Evolutionary conservation across 2,329 filamentous ascomycete species (phyloP).

Genomic region (Fusarium luffae): DNA sequence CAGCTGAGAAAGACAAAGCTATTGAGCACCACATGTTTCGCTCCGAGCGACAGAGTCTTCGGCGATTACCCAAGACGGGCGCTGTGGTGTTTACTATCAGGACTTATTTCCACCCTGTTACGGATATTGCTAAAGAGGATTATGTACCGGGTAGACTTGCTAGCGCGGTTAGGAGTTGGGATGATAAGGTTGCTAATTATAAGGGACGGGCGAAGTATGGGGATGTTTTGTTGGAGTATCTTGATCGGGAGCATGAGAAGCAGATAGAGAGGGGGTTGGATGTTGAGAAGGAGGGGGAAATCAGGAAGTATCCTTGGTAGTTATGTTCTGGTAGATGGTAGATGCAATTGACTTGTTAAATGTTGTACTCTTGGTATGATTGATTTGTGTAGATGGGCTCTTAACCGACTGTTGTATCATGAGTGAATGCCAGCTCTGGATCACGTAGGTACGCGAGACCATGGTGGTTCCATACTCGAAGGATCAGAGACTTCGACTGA

Average conservation of each 20-base stretch:
- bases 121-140: slow-evolving; percentile 73
- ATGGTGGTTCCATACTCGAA: no score
- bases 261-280: slow-evolving; percentile 76
- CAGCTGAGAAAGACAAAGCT: slow-evolving; percentile 77
- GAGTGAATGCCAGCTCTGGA: no score
- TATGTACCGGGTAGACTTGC: slow-evolving; percentile 83
- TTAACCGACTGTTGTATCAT: no score
- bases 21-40: slow-evolving; percentile 81
- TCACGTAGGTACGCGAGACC: no score
- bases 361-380: no score
- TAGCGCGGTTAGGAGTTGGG: slow-evolving; percentile 84
- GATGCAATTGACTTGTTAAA: neutral
- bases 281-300: slow-evolving; percentile 68
- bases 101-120: slow-evolving; percentile 81
- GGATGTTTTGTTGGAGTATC: slow-evolving; percentile 78
- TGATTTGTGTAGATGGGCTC: no score
- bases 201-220: slow-evolving; percentile 82
- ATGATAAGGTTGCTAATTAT: slow-evolving; percentile 78
- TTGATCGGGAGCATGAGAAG: slow-evolving; percentile 79
- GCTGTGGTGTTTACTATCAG: slow-evolving; percentile 79
- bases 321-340: neutral
- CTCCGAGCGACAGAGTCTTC: slow-evolving; percentile 77
- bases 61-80: slow-evolving; percentile 68
- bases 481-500: no score
- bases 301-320: slow-evolving; percentile 70